Base-by-base conservation (phyloP, 106 monocot species). In the Dendrobium chrysotoxum region DNA sequence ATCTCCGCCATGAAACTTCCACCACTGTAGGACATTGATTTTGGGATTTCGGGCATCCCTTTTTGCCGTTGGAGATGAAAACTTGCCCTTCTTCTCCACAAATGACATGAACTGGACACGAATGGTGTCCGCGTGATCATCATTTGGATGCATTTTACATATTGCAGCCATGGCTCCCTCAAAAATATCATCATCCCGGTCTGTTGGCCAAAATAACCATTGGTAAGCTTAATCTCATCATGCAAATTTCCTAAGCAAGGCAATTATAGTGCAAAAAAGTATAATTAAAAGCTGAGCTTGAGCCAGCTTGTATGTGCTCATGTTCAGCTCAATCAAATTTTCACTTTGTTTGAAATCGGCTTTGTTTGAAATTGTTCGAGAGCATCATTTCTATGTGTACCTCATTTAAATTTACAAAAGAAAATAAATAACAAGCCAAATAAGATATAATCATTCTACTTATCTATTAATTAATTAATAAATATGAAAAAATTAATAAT, bases 1-100 rank as follows among this genome's bases (percentile, higher is more conserved):
- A 53, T 88, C 88, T 17, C 88, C 88, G 42, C 88, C 88, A 57
- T 88, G 88, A 66, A 88, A 88, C 75, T 88, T 88, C 88, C 88
- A 88, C 88, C 88, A 88, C 70, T 85, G 85, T 67, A 85, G 66
- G 45, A 79, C 85, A 83, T 83, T 88, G 46, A 88, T 88, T 80
- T 85, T 88, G 3, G 88, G 88, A 58, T 88, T 88, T 83, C 81
- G 72, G 21, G 88, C 83, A 85, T 88, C 88, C 76, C 88, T 80
- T 80, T 88, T 88, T 5, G 88, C 88, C 55, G 85, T 85, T 9
- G 83, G 76, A 55, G 88, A 83, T 53, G 88, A 83, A 78, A 88
- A 88, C 42, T 82, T 88, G n/a, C 88, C 88, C 71, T 78, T 88
- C 78, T 85, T 88, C 80, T 88, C 88, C 28, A 78, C 53, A 76